Conservation (phyloP, 345 rosid species). For the Excoecaria agallocha region DNA sequence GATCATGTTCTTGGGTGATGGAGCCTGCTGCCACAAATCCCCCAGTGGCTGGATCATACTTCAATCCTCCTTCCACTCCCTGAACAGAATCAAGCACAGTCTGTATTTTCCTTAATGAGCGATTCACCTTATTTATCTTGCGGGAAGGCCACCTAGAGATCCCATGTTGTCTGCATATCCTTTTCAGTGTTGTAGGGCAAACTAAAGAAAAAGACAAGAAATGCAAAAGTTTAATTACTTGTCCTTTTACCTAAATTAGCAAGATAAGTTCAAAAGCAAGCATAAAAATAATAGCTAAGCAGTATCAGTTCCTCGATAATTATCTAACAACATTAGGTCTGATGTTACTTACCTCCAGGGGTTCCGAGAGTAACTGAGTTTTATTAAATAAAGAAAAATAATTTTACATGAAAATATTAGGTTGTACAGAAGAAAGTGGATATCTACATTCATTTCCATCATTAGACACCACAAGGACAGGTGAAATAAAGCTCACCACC, state of each 20-base stretch:
- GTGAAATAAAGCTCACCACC: slow-evolving; percentile 57
- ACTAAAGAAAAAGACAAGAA: slow-evolving; percentile 41
- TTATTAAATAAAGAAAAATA: neutral
- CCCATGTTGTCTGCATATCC: slow-evolving; percentile 95
- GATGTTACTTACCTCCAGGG: slow-evolving; percentile 1
- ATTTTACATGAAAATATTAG: neutral
- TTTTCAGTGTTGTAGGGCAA: slow-evolving; percentile 90
- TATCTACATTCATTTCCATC: neutral
- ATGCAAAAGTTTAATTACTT: slow-evolving; percentile 10
- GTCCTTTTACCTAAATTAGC: neutral
- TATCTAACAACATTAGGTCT: neutral
- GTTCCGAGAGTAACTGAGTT: neutral
- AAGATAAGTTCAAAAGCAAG: neutral
- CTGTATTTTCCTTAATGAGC: slow-evolving; percentile 74
- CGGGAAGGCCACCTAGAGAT: slow-evolving; percentile 95
- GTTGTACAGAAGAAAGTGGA: neutral
- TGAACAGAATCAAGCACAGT: slow-evolving; percentile 82
- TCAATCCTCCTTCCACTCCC: slow-evolving; percentile 81
- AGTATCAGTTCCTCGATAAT: neutral
- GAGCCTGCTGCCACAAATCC: slow-evolving; percentile 65
- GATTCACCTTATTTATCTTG: slow-evolving; percentile 85
- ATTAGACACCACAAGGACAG: neutral
- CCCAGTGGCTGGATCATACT: slow-evolving; percentile 65
- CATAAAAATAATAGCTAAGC: neutral
- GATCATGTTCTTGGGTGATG: slow-evolving; percentile 41